Evolutionary conservation across 495 filamentous ascomycete species (phyloP), one percentile per base, ranked within the genome.

Genomic region (Evernia prunastri): DNA sequence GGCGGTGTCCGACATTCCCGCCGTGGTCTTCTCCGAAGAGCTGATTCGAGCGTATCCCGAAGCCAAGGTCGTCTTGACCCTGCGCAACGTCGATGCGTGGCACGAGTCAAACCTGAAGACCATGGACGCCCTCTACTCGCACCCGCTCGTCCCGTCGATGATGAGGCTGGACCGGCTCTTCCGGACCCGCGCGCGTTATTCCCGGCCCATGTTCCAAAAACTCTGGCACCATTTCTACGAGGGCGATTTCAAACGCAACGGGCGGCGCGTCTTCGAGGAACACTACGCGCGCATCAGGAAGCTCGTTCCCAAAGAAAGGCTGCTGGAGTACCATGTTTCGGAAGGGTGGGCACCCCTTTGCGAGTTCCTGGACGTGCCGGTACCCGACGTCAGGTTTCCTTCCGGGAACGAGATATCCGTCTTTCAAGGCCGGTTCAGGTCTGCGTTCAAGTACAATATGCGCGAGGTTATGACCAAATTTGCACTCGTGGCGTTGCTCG

Each of bases 31-130:
- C 65, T 77, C 77, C 47, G 71, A 76, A 60, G 81, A 83, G 65
- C 72, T 83, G 23, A 80, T 82, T 31, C 78, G 75, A 33, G 77
- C 77, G 9, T 83, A 83, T 62, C 79, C 80, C 29, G 79, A 83
- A 33, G 81, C 80, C 57, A 83, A 83, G 64, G 76, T 83, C 20
- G 69, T 83, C 27, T 67, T 83, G 18, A 78, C 76, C 4, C 73
- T 70, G 1, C 73, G 81, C n/a, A 78, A 81, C 47, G 31, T 67
- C 27, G 67, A 68, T 15, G 31, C 29, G 23, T 68, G 67, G 67
- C 53, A 67, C 53, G 35, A 25, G 35, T 67, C 37, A 51, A n/a
- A 25, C 36, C 33, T 25, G 36, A 25, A 36, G 33, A 59, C 57
- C 7, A 25, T 35, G 7, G 36, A 37, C 36, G 36, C 36, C 12